Evolutionary conservation across 805 yeast genomes (phyloP).

Genomic region (Sungouiozyma ichnusensis): DNA sequence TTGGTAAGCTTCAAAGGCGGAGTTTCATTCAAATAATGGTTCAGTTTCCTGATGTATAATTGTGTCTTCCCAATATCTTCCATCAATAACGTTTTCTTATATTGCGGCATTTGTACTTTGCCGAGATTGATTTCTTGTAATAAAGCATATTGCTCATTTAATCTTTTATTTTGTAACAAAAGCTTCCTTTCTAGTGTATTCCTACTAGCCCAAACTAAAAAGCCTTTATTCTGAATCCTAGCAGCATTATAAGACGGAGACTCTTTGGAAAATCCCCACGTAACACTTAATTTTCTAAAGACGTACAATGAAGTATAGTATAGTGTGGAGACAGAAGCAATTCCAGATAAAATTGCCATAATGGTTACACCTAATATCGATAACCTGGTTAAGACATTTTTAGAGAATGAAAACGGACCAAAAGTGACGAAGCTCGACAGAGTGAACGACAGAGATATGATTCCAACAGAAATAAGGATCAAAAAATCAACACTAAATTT

Average conservation of each 20-base stretch:
- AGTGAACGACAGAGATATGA: slow-evolving; percentile 8
- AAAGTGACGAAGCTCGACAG: slow-evolving; percentile 10
- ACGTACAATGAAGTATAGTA: slow-evolving; percentile 18
- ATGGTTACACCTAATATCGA: slow-evolving; percentile 26
- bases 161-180: slow-evolving; percentile 8
- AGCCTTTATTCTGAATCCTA: slow-evolving; percentile 8
- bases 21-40: slow-evolving; percentile 11
- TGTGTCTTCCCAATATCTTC: slow-evolving; percentile 22
- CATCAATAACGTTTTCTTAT: slow-evolving; percentile 11
- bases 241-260: slow-evolving; percentile 1
- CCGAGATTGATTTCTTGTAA: neutral
- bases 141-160: slow-evolving; percentile 8
- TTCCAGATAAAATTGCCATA: slow-evolving; percentile 26
- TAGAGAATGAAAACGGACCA: slow-evolving; percentile 24
- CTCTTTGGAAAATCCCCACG: neutral
- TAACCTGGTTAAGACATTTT: slow-evolving; percentile 23
- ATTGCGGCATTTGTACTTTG: slow-evolving; percentile 1
- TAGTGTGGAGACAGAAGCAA: slow-evolving; percentile 26
- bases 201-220: slow-evolving; percentile 20
- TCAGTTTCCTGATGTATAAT: slow-evolving; percentile 17
- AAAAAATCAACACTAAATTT: slow-evolving; percentile 15
- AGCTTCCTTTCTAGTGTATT: slow-evolving; percentile 11
- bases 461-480: slow-evolving; percentile 12
- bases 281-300: slow-evolving; percentile 4
- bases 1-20: slow-evolving; percentile 8